Evolutionary conservation across 441 rosid genomes (phyloP), one percentile per base, ranked within the genome.

Genomic region (Mallotus japonicus): DNA sequence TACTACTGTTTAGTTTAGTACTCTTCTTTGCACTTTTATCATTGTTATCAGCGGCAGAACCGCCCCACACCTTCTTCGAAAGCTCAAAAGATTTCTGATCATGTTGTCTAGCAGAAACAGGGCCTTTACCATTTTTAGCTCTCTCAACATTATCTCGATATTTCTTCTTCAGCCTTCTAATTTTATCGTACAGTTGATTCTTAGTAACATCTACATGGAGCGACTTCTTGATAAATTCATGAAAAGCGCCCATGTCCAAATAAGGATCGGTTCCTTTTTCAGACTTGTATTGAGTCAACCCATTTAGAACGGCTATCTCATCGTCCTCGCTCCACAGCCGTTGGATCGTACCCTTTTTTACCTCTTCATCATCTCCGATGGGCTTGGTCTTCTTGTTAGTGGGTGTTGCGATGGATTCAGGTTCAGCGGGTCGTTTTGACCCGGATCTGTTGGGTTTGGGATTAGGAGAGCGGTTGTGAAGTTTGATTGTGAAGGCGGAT

Each of bases 251-350:
- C 8, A 66, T 67, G 11, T 81, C 83, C 0, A 61, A 74, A 20
- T 14, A 60, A 8, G 85, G 86, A 56, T 75, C 79, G 5, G 57
- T 7, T 14, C 84, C 84, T 22, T 75, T 79, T 28, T 80, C 75
- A 2, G 19, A 11, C 15, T 51, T 76, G 77, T 46, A 85, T 55
- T 82, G 83, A 20, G 77, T 50, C 42, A 86, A 14, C 8, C 87
- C 90, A 64, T 82, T 70, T 20, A 86, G 71, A n/a, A 85, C 58
- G 0, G 57, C 80, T 50, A 85, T 56, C 72, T 86, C 90, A 13
- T 89, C 89, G 4, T 79, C 88, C 28, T 80, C 88, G 12, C 76
- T 82, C 89, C 81, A 85, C 4, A 81, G 19, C 49, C 86, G 79
- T 32, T 71, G 78, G 17, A 32, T 19, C 6, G 68, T 73, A 15